phyloP scores from a whole-genome alignment of 495 filamentous ascomycete species.

The Lindgomyces ingoldianus region DNA sequence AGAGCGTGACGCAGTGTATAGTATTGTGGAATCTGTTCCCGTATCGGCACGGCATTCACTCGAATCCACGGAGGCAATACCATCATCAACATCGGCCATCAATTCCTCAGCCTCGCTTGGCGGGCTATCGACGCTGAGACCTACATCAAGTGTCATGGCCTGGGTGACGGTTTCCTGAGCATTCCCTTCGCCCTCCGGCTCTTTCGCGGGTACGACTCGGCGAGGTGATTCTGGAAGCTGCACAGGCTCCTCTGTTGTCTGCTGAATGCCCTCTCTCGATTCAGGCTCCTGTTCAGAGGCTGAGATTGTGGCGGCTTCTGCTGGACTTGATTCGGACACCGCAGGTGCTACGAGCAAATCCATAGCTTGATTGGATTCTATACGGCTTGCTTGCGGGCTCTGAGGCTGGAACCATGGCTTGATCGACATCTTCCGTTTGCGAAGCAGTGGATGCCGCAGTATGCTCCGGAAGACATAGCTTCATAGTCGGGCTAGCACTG shows the following conservation, averaged over 20 bases:
- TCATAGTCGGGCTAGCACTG: conserved; percentile 4
- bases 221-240: neutral
- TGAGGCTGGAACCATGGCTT: neutral
- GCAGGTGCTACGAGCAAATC: too few species aligned
- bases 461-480: conserved; percentile 7
- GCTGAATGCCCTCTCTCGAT: neutral
- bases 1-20: neutral
- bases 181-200: neutral
- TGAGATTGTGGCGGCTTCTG: conserved; percentile 2
- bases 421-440: neutral
- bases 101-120: neutral
- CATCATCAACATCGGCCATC: neutral
- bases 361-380: too few species aligned
- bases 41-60: neutral
- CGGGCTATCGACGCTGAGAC: neutral
- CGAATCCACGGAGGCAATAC: neutral
- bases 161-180: neutral
- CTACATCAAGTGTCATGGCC: neutral
- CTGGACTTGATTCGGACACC: neutral
- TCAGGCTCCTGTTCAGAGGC: conserved; percentile 5
- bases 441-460: conserved; percentile 5
- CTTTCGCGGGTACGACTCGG: conserved; percentile 1
- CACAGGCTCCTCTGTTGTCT: too few species aligned
- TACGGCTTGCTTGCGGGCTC: too few species aligned
- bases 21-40: neutral